Evolutionary conservation across 179 eudicot species (phyloP).

Genomic region (Vitellaria paradoxa): DNA sequence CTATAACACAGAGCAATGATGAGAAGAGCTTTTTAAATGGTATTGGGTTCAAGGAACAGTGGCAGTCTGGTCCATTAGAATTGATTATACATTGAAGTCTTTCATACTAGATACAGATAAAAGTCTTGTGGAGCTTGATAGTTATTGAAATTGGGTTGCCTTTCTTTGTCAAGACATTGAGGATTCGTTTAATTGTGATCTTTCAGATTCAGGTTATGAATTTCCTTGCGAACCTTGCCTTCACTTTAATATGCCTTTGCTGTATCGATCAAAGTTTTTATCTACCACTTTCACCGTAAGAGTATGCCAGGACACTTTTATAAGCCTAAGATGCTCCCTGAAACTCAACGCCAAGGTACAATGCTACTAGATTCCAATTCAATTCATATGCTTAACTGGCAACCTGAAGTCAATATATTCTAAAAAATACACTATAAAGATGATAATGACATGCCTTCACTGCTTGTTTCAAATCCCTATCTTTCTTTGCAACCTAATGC

Average conservation of each 20-base stretch:
- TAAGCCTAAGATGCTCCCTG: slow-evolving; percentile 35
- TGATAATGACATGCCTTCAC: slow-evolving; percentile 14
- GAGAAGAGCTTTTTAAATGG: slow-evolving; percentile 20
- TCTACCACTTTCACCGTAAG: slow-evolving; percentile 57
- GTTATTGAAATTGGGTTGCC: slow-evolving; percentile 66
- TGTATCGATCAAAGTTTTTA: slow-evolving; percentile 63
- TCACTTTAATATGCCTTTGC: slow-evolving; percentile 50
- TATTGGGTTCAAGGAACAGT: slow-evolving; percentile 19
- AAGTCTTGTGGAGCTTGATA: slow-evolving; percentile 73
- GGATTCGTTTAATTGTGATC: slow-evolving; percentile 37
- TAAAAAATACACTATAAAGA: slow-evolving; percentile 24
- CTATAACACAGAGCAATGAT: slow-evolving; percentile 29
- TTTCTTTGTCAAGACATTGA: slow-evolving; percentile 64
- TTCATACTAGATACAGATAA: slow-evolving; percentile 49
- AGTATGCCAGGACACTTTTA: slow-evolving; percentile 43
- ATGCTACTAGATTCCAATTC: slow-evolving; percentile 36
- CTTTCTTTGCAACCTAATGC: slow-evolving; percentile 29
- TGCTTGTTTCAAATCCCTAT: slow-evolving; percentile 21
- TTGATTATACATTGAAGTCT: slow-evolving; percentile 66
- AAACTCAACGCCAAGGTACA: slow-evolving; percentile 28
- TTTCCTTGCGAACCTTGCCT: slow-evolving; percentile 40
- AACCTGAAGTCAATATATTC: slow-evolving; percentile 27
- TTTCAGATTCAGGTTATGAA: slow-evolving; percentile 30
- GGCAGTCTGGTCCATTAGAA: slow-evolving; percentile 44
- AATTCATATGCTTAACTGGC: slow-evolving; percentile 26